These are phyloP conservation scores for Sordariomycetes sp. DNA, from an alignment of 2,329 filamentous ascomycete genomes.

Conservation along the genomic window DNA sequence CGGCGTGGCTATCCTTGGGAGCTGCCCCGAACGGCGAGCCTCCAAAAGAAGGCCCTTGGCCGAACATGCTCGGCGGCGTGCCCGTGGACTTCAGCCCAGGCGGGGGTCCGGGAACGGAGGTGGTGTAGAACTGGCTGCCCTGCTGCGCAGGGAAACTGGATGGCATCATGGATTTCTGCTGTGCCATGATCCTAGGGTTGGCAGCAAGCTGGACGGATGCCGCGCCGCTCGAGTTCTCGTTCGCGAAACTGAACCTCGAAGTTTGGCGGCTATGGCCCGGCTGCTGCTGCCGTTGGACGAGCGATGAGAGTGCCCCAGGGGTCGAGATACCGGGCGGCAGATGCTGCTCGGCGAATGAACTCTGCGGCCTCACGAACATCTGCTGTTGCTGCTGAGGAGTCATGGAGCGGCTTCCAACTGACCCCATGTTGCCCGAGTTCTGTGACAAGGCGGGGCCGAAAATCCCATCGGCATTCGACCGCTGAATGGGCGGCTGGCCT, in stretches of 20 bases:
- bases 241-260: constrained; percentile 80
- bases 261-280: constrained; percentile 70
- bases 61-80: constrained; percentile 91
- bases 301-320: constrained; percentile 26
- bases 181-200: constrained; percentile 71
- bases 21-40: constrained; percentile 55
- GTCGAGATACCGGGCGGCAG: constrained; percentile 48
- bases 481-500: constrained; percentile 69
- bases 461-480: constrained; percentile 39
- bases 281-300: constrained; percentile 48
- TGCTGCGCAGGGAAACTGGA: constrained; percentile 48
- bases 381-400: constrained; percentile 80
- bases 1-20: constrained; percentile 57
- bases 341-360: constrained; percentile 48
- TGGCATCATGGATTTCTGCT: constrained; percentile 82
- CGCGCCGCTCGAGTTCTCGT: constrained; percentile 47
- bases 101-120: constrained; percentile 82
- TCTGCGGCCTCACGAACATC: constrained; percentile 54
- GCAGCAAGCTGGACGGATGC: constrained; percentile 63
- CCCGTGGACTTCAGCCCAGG: constrained; percentile 92
- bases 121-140: constrained; percentile 66
- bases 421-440: constrained; percentile 34
- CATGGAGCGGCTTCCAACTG: constrained; percentile 57
- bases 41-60: constrained; percentile 77
- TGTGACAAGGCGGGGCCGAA: constrained; percentile 43